Percentiles rank a stretch among this genome's conserved stretches.
Conservation (phyloP, 2,329 filamentous ascomycete species). For the Stemphylium vesicarium region DNA sequence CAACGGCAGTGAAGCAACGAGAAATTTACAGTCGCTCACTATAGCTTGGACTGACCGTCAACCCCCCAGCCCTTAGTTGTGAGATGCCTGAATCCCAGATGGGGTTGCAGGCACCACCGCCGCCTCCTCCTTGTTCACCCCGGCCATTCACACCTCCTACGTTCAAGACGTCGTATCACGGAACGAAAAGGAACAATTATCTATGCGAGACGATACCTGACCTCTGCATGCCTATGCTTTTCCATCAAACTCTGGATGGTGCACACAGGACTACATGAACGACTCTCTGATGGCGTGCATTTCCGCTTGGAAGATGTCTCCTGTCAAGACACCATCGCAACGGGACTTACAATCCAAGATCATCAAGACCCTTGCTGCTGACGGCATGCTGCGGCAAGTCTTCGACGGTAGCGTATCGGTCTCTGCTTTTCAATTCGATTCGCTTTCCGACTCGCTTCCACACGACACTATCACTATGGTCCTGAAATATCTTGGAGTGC, state of each 20-base stretch:
- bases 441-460: constrained; percentile 64
- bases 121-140: too few relatives aligned
- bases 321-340: constrained; percentile 3
- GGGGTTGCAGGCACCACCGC: too few relatives aligned
- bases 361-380: constrained; percentile 33
- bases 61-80: too few relatives aligned
- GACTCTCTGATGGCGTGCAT: constrained; percentile 38
- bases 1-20: neutral
- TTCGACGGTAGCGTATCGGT: constrained; percentile 23
- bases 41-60: constrained; percentile 18
- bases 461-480: constrained; percentile 65
- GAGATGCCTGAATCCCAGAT: too few relatives aligned
- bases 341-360: constrained; percentile 29
- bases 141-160: too few relatives aligned
- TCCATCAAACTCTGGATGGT: constrained; percentile 9
- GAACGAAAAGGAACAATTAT: neutral
- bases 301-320: constrained; percentile 6
- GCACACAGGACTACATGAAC: constrained; percentile 16
- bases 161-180: too few relatives aligned
- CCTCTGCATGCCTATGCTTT: too few relatives aligned
- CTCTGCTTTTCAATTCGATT: constrained; percentile 45
- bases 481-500: constrained; percentile 65
- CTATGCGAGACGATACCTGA: neutral
- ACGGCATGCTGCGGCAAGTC: constrained; percentile 27
- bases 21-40: constrained; percentile 27